Conservation (phyloP, 108 stramenopile genomes). For the Skeletonema marinoi region DNA sequence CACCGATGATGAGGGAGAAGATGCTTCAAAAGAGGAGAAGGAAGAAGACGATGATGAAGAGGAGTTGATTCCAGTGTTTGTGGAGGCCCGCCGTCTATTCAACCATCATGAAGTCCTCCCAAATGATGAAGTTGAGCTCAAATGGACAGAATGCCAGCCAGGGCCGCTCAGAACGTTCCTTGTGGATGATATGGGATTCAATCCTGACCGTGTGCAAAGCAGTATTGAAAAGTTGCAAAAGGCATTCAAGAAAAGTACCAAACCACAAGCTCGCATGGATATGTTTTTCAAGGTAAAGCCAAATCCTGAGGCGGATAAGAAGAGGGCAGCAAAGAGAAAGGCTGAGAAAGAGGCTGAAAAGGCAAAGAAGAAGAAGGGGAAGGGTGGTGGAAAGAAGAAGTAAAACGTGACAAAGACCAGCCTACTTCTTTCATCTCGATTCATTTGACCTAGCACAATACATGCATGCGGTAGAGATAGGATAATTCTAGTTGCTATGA, state of each 20-base stretch:
- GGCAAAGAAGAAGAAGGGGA: conserved; percentile 52
- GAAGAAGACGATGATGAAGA: conserved; percentile 50
- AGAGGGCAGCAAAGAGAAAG: conserved; percentile 56
- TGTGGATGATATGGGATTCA: conserved; percentile 93
- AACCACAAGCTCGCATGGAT: conserved; percentile 92
- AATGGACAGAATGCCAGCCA: conserved; percentile 83
- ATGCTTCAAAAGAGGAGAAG: conserved; percentile 19
- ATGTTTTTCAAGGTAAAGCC: conserved; percentile 82
- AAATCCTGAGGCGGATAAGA: conserved; percentile 47
- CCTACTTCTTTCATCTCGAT: neutral
- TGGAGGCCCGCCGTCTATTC: conserved; percentile 88
- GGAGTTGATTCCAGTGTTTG: conserved; percentile 72
- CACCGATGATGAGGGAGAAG: conserved; percentile 42
- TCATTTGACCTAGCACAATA: neutral
- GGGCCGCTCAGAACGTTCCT: conserved; percentile 83
- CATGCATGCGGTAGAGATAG: neutral
- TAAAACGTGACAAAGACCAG: neutral
- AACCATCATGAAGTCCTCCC: conserved; percentile 80
- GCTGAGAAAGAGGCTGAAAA: conserved; percentile 45
- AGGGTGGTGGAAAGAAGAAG: conserved; percentile 31
- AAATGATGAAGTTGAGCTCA: conserved; percentile 61
- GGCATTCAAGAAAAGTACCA: conserved; percentile 72
- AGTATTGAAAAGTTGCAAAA: conserved; percentile 91
- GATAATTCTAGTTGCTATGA: neutral
- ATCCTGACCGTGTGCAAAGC: conserved; percentile 85